Evolutionary conservation across 495 filamentous ascomycete species (phyloP).

Genomic region (Sabuloglossum arenarium): DNA sequence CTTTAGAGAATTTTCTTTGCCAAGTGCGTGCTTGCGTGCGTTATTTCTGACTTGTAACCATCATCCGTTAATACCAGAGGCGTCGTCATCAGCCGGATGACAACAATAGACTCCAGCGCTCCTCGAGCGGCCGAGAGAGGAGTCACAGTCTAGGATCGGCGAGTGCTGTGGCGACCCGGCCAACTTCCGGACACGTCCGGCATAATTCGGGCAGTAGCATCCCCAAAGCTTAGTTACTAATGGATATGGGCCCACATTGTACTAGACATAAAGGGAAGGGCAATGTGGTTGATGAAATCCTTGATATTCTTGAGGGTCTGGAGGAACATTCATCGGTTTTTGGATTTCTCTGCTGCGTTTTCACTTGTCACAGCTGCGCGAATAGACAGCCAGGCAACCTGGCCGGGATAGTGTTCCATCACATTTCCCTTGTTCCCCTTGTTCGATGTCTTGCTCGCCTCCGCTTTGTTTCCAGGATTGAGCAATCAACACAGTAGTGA

Average conservation of each 20-base stretch:
- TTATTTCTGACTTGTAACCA: constrained; percentile 1
- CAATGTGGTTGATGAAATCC: neutral
- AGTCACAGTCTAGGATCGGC: neutral
- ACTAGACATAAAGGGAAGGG: neutral
- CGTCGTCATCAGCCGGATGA: neutral
- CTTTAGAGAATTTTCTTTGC: neutral
- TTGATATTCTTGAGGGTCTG: neutral
- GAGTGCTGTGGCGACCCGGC: neutral
- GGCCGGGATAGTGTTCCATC: neutral
- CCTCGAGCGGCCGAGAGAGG: constrained; percentile 1
- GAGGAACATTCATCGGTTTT: neutral
- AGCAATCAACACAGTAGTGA: neutral
- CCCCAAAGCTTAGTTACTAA: neutral
- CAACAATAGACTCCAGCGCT: neutral
- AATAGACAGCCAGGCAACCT: neutral
- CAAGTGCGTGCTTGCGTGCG: neutral
- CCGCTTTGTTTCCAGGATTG: neutral
- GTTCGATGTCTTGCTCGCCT: neutral
- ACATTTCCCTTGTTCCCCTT: neutral
- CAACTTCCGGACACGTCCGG: neutral
- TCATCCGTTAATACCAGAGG: neutral
- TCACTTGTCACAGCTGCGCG: neutral
- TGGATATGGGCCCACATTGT: neutral
- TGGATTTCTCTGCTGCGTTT: neutral
- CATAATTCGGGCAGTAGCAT: neutral